Percentiles rank a stretch among this genome's conserved stretches.
Conservation (phyloP, 768 basidiomycete genomes). For the Myochromella boudieri region DNA sequence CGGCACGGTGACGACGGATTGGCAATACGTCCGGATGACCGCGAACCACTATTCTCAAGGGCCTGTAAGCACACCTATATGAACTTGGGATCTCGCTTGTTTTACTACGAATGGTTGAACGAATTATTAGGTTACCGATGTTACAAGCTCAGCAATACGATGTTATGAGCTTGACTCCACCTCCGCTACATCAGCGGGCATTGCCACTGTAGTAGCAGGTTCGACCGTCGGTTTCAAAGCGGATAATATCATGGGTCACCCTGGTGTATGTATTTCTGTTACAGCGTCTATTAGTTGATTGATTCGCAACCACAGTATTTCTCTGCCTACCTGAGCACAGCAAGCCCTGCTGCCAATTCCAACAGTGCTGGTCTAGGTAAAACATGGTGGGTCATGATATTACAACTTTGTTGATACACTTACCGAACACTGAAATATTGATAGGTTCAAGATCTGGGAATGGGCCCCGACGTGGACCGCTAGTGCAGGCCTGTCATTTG, state of each 20-base stretch:
- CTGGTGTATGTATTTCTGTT: constrained; percentile 22
- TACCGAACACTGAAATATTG: too few relatives aligned
- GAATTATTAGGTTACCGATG: constrained; percentile 29
- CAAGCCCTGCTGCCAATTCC: constrained; percentile 32
- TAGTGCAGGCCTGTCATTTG: constrained; percentile 29
- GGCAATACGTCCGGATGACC: constrained; percentile 35
- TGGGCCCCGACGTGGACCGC: constrained; percentile 30
- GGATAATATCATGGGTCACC: constrained; percentile 32
- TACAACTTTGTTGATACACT: not conserved
- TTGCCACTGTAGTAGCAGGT: constrained; percentile 30
- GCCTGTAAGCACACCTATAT: constrained; percentile 22
- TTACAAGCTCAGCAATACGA: constrained; percentile 32
- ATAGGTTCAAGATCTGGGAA: constrained; percentile 44
- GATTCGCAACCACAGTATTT: constrained; percentile 24
- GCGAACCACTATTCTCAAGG: constrained; percentile 32
- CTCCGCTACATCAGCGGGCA: constrained; percentile 24
- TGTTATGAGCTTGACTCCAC: constrained; percentile 33
- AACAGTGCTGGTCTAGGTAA: constrained; percentile 39
- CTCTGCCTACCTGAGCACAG: constrained; percentile 32
- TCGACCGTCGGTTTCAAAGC: constrained; percentile 32
- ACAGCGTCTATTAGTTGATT: not conserved
- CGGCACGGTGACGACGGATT: constrained; percentile 24
- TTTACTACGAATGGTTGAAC: not conserved
- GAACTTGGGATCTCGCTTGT: not conserved
- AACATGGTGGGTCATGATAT: constrained; percentile 28